Percentiles rank a stretch among this genome's conserved stretches.
Evolutionary conservation across 495 filamentous ascomycete genomes (phyloP).

Genomic region (Annulohypoxylon nitens): DNA sequence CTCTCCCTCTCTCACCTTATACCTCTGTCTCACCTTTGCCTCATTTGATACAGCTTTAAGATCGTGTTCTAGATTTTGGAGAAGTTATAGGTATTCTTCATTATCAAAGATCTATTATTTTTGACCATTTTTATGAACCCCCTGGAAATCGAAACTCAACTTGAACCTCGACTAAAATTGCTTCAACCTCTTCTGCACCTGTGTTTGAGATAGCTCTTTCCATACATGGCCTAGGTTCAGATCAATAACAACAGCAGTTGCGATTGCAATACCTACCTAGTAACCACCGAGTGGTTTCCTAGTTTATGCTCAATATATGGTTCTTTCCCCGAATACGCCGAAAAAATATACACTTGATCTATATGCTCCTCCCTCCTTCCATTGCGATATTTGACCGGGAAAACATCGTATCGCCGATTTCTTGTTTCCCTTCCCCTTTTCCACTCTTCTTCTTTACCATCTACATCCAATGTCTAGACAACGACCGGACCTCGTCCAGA

Average conservation of each 20-base stretch:
- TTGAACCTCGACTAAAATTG: not conserved
- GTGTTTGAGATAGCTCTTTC: not conserved
- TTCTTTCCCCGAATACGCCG: not conserved
- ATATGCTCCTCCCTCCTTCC: not conserved
- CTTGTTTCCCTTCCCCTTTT: not conserved
- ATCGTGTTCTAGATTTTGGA: not conserved
- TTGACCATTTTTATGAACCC: not conserved
- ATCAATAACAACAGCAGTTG: not conserved
- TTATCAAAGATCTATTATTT: not conserved
- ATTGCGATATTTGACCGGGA: not conserved
- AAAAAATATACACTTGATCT: not conserved
- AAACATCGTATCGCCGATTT: not conserved
- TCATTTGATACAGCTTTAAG: conserved; percentile 1
- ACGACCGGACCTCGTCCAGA: conserved; percentile 19
- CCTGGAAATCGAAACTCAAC: conserved; percentile 2
- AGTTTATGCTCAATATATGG: not conserved
- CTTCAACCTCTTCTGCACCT: not conserved
- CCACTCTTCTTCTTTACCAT: not conserved
- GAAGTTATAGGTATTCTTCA: not conserved
- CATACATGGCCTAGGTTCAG: not conserved
- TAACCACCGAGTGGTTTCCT: not conserved
- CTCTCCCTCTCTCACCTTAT: not conserved
- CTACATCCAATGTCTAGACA: conserved; percentile 22
- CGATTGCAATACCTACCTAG: not conserved
- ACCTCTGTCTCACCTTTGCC: conserved; percentile 1